A percentile compares a stretch with the other conserved stretches of the same genome.
Evolutionary conservation across 2,329 filamentous ascomycete genomes (phyloP).

Genomic region (Pseudogymnoascus verrucosus): DNA sequence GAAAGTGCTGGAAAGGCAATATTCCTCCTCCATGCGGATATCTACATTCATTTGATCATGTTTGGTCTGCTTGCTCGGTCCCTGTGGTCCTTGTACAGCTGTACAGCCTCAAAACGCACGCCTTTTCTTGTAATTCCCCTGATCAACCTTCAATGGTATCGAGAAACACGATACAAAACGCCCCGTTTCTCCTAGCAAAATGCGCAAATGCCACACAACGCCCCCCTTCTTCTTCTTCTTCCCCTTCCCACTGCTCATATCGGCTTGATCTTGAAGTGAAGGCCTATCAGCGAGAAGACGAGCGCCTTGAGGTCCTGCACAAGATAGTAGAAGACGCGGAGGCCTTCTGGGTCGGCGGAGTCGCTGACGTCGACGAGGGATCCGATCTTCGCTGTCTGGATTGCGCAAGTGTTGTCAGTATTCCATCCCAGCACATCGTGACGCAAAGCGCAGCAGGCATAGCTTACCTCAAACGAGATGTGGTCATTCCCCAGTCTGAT

Average conservation of each 20-base stretch:
- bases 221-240: background rate
- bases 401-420: no score
- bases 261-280: conserved; percentile 95
- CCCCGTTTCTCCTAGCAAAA: conserved; percentile 4
- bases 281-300: conserved; percentile 89
- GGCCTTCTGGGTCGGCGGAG: conserved; percentile 88
- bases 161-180: conserved; percentile 8
- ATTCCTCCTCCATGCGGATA: background rate
- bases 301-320: conserved; percentile 95
- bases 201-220: conserved; percentile 4
- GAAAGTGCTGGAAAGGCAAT: background rate
- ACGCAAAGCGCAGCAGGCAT: background rate
- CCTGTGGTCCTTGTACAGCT: conserved; percentile 1
- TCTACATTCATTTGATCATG: background rate
- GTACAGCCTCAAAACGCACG: background rate
- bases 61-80: conserved; percentile 14
- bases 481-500: conserved; percentile 90
- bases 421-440: no score
- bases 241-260: conserved; percentile 39
- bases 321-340: conserved; percentile 97
- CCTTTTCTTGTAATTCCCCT: background rate
- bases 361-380: conserved; percentile 95
- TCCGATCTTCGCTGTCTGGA: conserved; percentile 91
- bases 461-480: conserved; percentile 84
- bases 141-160: conserved; percentile 5